Percentiles rank a stretch among this genome's conserved stretches.
Evolutionary conservation across 305 asterid genomes (phyloP).

Genomic region (Rubia balearica): DNA sequence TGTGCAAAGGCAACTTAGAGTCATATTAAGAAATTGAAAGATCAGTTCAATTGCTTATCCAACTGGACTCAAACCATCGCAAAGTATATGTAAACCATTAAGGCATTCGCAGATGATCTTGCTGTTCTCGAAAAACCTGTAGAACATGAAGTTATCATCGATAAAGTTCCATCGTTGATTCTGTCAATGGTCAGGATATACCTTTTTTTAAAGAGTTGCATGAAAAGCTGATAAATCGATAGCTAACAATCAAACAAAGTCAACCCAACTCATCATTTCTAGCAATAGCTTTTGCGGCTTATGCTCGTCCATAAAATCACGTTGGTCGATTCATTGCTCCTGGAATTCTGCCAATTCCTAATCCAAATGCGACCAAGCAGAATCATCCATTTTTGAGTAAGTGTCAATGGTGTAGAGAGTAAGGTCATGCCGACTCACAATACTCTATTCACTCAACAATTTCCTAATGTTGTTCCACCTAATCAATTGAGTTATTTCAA

Average conservation of each 20-base stretch:
- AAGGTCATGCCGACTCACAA: too few relatives aligned
- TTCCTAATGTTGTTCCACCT: too few relatives aligned
- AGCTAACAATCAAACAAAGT: neutral
- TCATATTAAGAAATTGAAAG: slow-evolving; percentile 12
- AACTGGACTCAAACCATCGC: neutral
- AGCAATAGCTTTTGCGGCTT: neutral
- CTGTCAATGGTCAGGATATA: neutral
- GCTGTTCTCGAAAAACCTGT: neutral
- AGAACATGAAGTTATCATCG: slow-evolving; percentile 2
- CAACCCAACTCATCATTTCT: neutral
- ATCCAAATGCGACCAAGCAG: too few relatives aligned
- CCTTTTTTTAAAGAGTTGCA: slow-evolving; percentile 4
- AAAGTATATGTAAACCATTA: neutral
- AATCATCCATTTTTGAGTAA: too few relatives aligned
- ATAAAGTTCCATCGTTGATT: neutral
- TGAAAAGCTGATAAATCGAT: slow-evolving; percentile 7
- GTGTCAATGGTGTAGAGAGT: too few relatives aligned
- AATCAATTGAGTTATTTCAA: neutral
- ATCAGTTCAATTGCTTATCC: neutral
- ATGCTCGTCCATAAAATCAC: neutral
- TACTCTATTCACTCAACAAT: too few relatives aligned
- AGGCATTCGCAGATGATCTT: neutral
- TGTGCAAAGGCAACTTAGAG: slow-evolving; percentile 7
- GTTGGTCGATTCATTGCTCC: too few relatives aligned
- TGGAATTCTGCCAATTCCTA: too few relatives aligned